phyloP scores from a whole-genome alignment of 768 basidiomycete genomes.

The Mrakia hoshinonis region DNA sequence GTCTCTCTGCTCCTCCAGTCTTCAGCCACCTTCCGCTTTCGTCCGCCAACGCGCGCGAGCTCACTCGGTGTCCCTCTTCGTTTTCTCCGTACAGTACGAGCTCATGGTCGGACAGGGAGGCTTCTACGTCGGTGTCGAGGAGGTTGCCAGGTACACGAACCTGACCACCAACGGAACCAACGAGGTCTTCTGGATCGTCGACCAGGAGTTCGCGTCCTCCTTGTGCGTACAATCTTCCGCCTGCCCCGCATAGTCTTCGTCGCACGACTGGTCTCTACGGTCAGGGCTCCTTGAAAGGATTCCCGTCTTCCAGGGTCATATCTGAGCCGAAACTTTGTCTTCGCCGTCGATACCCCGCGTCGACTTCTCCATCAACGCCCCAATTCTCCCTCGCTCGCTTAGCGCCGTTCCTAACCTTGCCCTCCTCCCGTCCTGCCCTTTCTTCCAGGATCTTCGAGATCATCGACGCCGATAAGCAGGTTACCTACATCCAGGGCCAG shows the following conservation, averaged over 20 bases:
- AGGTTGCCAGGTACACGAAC: slow-evolving; percentile 9
- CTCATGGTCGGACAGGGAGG: slow-evolving; percentile 20
- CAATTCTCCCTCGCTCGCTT: not conserved
- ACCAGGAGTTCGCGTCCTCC: slow-evolving; percentile 12
- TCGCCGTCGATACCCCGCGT: not conserved
- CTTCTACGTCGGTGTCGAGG: slow-evolving; percentile 16
- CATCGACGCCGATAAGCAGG: slow-evolving; percentile 10
- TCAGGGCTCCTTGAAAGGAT: too few species aligned
- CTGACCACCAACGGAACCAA: slow-evolving; percentile 6
- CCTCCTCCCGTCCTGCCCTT: not conserved
- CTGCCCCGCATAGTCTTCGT: not conserved
- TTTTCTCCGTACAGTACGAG: not conserved
- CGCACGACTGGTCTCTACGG: too few species aligned
- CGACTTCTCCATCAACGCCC: not conserved
- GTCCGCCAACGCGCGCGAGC: not conserved
- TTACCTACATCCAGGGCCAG: slow-evolving; percentile 19
- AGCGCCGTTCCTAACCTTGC: not conserved
- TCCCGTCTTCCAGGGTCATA: too few species aligned
- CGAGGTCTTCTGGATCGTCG: slow-evolving; percentile 24
- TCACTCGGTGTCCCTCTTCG: not conserved
- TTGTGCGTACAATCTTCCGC: slow-evolving; percentile 9
- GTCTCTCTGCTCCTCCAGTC: not conserved
- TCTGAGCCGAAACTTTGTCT: too few species aligned
- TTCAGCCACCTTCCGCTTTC: too few species aligned
- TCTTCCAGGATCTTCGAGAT: slow-evolving; percentile 20